Base-by-base conservation (phyloP, 495 filamentous ascomycete genomes). In the Penicillium herquei region DNA sequence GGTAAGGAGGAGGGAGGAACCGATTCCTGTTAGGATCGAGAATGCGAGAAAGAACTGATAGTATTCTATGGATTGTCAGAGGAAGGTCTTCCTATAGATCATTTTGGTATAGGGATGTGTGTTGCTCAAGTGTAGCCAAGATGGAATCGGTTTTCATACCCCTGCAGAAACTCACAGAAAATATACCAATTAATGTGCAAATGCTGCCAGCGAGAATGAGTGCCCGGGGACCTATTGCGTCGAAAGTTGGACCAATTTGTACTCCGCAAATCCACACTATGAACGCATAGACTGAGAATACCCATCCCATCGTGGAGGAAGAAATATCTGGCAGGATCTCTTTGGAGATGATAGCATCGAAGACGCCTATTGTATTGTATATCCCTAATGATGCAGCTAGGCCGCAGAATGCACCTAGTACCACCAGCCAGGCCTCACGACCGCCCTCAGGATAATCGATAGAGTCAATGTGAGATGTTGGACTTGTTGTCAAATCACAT, bases 321-420 rank as follows among this genome's bases (percentile, higher is more conserved):
- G 68, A 70, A 41, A 83, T 74, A 21, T 69, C 46, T 6, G 69
- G 65, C n/a, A 93, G 76, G 55, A 91, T 88, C 63, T 91, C 76
- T 35, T 68, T 78, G 8, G 80, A 74, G 43, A 94, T 70, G 59
- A 91, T 90, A 1, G 84, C 82, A 59, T 92, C 87, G 57, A 90
- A 86, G 1, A 85, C 86, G 12, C 84, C 89, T 13, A 91, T 82
- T 55, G 77, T 86, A 66, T 92, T 93, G 74, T 92, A 80, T 26
- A 91, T 68, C 0, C 89, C 89, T 37, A 93, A 79, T 8, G 82
- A 81, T 6, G 87, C 84, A 51, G 89, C 77, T 18, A 91, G 78
- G 7, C 83, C 87, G 47, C 85, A 78, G 72, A 86, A 92, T 37
- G 83, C 82, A 30, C 90, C 89, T 9, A 91, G 63, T 17, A 94